A percentile compares a stretch with the other conserved stretches of the same genome.
Conservation (phyloP, 176 grass and related monocot genomes). For the Echinochloa phyllopogon region DNA sequence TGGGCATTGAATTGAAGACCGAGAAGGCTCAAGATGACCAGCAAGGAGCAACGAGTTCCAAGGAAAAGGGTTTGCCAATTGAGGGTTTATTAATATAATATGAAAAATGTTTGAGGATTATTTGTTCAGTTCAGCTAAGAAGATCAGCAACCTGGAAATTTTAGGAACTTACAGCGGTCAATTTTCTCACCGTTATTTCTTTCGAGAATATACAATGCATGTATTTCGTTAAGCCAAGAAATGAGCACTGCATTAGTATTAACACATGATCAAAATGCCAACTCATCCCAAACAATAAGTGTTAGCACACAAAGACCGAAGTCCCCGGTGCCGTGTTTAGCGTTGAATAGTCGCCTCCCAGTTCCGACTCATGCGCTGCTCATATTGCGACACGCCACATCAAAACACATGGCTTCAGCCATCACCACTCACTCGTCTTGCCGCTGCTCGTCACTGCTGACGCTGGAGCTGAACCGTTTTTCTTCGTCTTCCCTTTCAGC, state of each 20-base stretch:
- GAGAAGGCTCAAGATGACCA: neutral
- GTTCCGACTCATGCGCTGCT: neutral
- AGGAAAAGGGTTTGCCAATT: neutral
- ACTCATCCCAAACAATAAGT: neutral
- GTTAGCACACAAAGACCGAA: neutral
- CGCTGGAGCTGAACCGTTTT: neutral
- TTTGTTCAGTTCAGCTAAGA: neutral
- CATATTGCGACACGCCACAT: slow-evolving; percentile 14
- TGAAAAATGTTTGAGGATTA: neutral
- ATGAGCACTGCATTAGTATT: neutral
- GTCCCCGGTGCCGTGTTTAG: neutral
- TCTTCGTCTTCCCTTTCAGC: neutral
- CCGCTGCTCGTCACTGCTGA: slow-evolving; percentile 45
- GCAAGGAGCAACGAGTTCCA: neutral
- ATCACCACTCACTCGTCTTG: neutral
- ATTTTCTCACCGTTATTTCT: neutral
- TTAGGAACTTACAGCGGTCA: neutral
- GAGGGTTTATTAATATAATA: neutral
- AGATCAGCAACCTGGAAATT: neutral
- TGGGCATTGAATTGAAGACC: neutral
- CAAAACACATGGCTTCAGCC: slow-evolving; percentile 4
- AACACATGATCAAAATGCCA: neutral
- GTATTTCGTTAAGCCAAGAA: neutral
- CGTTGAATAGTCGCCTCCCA: neutral
- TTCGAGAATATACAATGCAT: neutral